Evolutionary conservation across 2,329 filamentous ascomycete species (phyloP).

Genomic region (Mycogone perniciosa): DNA sequence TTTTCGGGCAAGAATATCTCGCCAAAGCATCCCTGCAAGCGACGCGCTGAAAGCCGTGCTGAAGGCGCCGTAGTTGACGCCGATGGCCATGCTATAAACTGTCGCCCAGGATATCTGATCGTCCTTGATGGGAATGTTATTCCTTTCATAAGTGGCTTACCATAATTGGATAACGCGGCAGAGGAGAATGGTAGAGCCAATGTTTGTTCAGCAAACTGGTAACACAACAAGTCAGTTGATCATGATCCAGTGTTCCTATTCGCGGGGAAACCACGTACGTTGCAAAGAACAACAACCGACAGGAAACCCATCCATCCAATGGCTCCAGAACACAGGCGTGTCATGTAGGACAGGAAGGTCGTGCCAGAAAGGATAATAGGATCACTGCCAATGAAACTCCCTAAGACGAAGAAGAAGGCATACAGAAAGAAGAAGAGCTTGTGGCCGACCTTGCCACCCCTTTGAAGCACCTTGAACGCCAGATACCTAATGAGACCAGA

Average conservation of each 20-base stretch:
- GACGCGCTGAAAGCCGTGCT: constrained; percentile 67
- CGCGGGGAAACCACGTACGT: constrained; percentile 45
- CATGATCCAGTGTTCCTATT: neutral
- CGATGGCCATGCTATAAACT: constrained; percentile 67
- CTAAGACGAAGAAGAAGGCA: constrained; percentile 62
- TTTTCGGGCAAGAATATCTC: constrained; percentile 62
- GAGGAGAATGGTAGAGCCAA: constrained; percentile 67
- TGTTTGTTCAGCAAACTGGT: constrained; percentile 68
- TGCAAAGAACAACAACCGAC: constrained; percentile 63
- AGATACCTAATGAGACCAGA: constrained; percentile 65
- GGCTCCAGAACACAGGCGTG: constrained; percentile 60
- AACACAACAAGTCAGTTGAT: constrained; percentile 1
- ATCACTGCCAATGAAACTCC: constrained; percentile 67
- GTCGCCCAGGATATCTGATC: constrained; percentile 67
- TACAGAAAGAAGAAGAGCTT: constrained; percentile 68
- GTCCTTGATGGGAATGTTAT: constrained; percentile 47
- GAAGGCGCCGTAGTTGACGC: constrained; percentile 70
- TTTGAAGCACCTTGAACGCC: constrained; percentile 63
- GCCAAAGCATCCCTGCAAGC: constrained; percentile 64
- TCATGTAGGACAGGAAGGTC: constrained; percentile 72
- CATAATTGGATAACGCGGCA: constrained; percentile 65
- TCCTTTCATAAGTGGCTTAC: constrained; percentile 50
- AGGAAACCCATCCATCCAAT: constrained; percentile 69
- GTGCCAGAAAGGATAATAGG: constrained; percentile 70
- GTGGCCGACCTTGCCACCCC: constrained; percentile 61